phyloP scores from a whole-genome alignment of 805 yeast species.

The Teunomyces panamensis region DNA sequence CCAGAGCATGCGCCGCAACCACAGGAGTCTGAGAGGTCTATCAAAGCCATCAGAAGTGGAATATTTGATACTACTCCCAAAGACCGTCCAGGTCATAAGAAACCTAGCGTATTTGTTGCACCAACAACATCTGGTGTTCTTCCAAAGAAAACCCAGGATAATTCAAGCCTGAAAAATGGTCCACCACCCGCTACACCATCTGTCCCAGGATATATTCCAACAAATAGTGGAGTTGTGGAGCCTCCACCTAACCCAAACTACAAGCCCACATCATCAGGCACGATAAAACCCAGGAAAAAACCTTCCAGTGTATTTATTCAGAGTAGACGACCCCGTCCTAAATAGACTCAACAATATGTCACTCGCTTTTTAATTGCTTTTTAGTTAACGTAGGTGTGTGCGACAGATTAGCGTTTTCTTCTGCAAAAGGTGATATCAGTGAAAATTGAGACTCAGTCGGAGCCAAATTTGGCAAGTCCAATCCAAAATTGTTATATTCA shows the following conservation, averaged over 20 bases:
- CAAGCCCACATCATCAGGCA: slow-evolving; percentile 7
- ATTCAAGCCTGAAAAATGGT: not conserved
- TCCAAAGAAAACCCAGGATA: not conserved
- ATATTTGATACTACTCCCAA: not conserved
- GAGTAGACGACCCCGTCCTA: slow-evolving; percentile 8
- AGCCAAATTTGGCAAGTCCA: not conserved
- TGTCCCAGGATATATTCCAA: not conserved
- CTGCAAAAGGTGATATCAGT: not conserved
- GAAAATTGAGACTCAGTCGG: not conserved
- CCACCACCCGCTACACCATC: no score
- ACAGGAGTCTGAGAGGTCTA: not conserved
- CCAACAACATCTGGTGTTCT: not conserved
- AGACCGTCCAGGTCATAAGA: not conserved
- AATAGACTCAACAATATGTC: slow-evolving; percentile 2
- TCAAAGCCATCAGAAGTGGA: not conserved
- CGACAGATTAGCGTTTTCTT: not conserved
- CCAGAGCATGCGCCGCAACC: not conserved
- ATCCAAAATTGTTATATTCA: not conserved
- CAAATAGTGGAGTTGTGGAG: not conserved
- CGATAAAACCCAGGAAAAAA: slow-evolving; percentile 4
- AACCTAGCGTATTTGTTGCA: not conserved
- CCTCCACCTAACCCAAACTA: not conserved
- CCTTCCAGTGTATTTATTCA: slow-evolving; percentile 15
- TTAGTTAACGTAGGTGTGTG: not conserved
- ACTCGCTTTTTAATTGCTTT: slow-evolving; percentile 2